Evolutionary conservation across 441 rosid genomes (phyloP), one percentile per base, ranked within the genome.

Genomic region (Populus hybrid): DNA sequence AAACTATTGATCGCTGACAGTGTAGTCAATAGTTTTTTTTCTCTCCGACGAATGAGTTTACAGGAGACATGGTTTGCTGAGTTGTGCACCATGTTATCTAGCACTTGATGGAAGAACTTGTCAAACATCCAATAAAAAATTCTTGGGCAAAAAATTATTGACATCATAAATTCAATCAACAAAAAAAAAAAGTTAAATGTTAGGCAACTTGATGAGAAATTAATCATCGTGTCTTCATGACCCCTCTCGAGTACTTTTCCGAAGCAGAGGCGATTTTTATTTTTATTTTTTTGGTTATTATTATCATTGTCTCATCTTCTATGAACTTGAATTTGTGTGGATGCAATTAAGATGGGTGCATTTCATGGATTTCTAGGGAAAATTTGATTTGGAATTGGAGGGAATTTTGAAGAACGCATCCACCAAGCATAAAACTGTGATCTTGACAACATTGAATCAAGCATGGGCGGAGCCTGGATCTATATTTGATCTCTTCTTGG

Each of bases 391-490:
- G 29, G 80, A 59, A 64, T 82, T 94, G 50, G 89, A 84, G 24
- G 82, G 66, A 35, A 87, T 91, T 14, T 69, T 92, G 83, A 81
- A 70, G 71, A 79, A 75, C 8, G 95, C 98, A 24, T 84, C 98
- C 1, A 88, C 76, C 87, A 77, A 76, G 40, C 86, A 90, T 72
- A 82, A 84, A 8, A 93, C 99, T 9, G 93, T 95, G 45, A 88
- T 95, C 75, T 76, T 93, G 66, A 93, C 99, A 31, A 93, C 95
- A 53, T 63, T 92, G 65, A 95, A 95, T 76, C 85, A 88, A 50
- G 97, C 94, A 59, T 93, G 98, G 99, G 88, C 95, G 9, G 79
- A 81, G 79, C 87, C 92, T 12, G 77, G 79, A 71, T 88, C 94
- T 3, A 76, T 91, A 8, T 23, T 95, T 16, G 97, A 91, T 53